These are phyloP conservation scores for Rhododendron mucronatum DNA, from an alignment of 148 eudicot genomes.

Conservation along the genomic window DNA sequence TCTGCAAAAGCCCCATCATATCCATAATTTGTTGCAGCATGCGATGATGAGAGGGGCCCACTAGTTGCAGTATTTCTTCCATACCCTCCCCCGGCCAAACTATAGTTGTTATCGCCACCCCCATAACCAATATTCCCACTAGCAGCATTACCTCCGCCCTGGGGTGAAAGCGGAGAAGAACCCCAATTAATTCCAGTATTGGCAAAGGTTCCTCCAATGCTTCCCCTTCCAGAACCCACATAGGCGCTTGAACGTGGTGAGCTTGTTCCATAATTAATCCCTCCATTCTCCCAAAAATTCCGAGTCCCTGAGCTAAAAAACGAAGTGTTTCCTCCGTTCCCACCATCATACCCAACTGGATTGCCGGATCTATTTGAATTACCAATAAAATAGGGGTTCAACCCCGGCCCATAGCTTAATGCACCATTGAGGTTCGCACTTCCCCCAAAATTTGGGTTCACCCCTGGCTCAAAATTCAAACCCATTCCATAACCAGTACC, in stretches of 20 bases:
- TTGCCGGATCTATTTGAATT: slow-evolving; percentile 30
- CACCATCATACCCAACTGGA: slow-evolving; percentile 24
- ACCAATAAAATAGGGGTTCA: slow-evolving; percentile 27
- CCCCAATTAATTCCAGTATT: slow-evolving; percentile 37
- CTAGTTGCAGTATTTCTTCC: slow-evolving; percentile 42
- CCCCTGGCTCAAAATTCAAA: slow-evolving; percentile 44
- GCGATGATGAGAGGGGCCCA: slow-evolving; percentile 38
- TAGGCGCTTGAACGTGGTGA: slow-evolving; percentile 14
- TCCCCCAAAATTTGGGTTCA: slow-evolving; percentile 45
- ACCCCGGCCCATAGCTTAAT: slow-evolving; percentile 28
- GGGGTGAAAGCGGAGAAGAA: slow-evolving; percentile 33
- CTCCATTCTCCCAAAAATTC: slow-evolving; percentile 30
- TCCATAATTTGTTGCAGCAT: slow-evolving; percentile 44
- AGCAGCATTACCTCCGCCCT: slow-evolving; percentile 36
- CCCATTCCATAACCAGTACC: slow-evolving; percentile 48
- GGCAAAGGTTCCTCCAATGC: slow-evolving; percentile 19
- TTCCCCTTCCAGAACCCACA: slow-evolving; percentile 20
- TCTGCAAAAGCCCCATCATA: slow-evolving; percentile 57
- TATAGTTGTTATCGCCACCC: slow-evolving; percentile 39
- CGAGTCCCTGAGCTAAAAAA: slow-evolving; percentile 24
- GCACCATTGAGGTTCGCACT: slow-evolving; percentile 21
- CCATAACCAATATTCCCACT: slow-evolving; percentile 49
- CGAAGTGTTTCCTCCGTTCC: slow-evolving; percentile 24
- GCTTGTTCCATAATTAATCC: slow-evolving; percentile 18
- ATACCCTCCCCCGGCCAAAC: slow-evolving; percentile 43